Evolutionary conservation across 2,329 filamentous ascomycete genomes (phyloP), one percentile per base, ranked within the genome.

Genomic region (Scedosporium apiospermum): DNA sequence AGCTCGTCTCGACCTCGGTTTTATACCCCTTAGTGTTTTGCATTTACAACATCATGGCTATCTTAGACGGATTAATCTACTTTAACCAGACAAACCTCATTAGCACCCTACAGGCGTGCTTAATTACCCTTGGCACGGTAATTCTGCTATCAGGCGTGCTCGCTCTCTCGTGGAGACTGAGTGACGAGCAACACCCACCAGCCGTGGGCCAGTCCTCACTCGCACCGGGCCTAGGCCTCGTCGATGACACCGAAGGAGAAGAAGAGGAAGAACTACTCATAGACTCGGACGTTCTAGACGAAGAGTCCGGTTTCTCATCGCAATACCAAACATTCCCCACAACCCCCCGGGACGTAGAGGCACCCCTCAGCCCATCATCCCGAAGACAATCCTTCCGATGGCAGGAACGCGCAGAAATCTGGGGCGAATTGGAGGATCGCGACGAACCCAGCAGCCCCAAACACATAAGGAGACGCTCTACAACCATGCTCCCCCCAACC

Each of bases 31-130:
- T 98, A 68, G 93, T 98, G 46, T 99, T 99, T 76, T 99, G 95
- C 81, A 86, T 98, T 66, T 99, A 98, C 82, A 99, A 99, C 80
- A 96, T 99, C 70, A 93, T 98, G 71, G 95, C 95, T 67, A 99
- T 99, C 68, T 80, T 98, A 9, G 95, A 99, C 75, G 95, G 95
- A 38, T 82, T 99, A 68, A 96, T 99, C 69, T 99, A 98, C 76
- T 99, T 98, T 77, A 84, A 89, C 69, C 95, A 99, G 75, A 89
- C 88, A 61, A 88, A 91, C 66, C 82, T 90, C 63, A 85, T 99
- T 65, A 86, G 88, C 16, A 81, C 86, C 0, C 76, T 95, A 2
- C 88, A 91, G 70, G 93, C 90, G 16, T 85, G 86, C 44, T 82
- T 96, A 53, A 96, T 98, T 65, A 85, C 92, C 0, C 75, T 99